Evolutionary conservation across 345 rosid genomes (phyloP), one percentile per base, ranked within the genome.

Genomic region (Murraya paniculata): DNA sequence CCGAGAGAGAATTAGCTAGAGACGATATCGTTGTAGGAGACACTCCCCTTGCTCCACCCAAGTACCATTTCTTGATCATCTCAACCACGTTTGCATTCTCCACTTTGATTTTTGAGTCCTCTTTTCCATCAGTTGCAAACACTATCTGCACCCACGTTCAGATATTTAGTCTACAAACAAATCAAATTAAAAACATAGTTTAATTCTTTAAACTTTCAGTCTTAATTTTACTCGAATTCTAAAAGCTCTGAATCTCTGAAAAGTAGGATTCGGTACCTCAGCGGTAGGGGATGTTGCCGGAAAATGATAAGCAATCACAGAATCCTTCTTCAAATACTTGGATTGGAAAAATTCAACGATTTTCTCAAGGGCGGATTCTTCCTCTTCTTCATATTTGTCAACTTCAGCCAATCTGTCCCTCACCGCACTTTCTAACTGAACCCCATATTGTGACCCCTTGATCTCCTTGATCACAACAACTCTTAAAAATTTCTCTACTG

Each of bases 391-490:
- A 65, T 95, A 95, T 82, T 91, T 88, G 81, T 95, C 99, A 3
- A 73, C 93, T 3, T 82, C 99, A 0, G 91, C 98, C 64, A 95
- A 85, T 81, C 96, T 82, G 80, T 95, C 99, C 81, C 97, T 93
- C 78, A 95, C 98, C 0, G 89, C 38, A 73, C 88, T 87, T 83
- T 95, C 99, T 36, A 95, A 83, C 74, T 92, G 97, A 28, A 90
- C 97, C 31, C 98, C 99, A 45, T 95, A 95, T 70, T 95, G 99
- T 25, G 99, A 85, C 30, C 99, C 99, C 61, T 95, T 95, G 41
- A 95, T 92, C 83, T 95, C 99, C 81, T 95, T 95, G 9, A 95
- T 95, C 78, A 90, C 91, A 79, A 95, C 98, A 22, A 95, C 89
- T 76, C 98, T 90, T 50, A 95, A 18, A 19, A 91, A 75, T 64